Conservation (phyloP, 208 protist species). For the Wallacemonas sp. region DNA sequence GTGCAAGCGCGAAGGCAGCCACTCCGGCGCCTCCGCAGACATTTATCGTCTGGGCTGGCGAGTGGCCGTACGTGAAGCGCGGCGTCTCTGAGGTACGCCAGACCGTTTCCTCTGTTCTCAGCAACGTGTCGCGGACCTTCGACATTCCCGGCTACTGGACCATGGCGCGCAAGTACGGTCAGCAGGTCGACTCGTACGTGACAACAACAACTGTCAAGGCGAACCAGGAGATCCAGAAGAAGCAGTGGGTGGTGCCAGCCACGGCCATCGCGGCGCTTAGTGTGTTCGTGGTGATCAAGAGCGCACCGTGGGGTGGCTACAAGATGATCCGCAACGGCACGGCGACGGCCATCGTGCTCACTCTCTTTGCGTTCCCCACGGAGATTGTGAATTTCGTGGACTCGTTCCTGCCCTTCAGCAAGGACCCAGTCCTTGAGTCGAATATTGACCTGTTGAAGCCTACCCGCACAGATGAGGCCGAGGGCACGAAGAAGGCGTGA, state of each 20-base stretch:
- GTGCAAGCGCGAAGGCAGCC: too few species aligned
- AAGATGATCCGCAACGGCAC: slow-evolving; percentile 65
- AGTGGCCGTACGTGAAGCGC: slow-evolving; percentile 77
- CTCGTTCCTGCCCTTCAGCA: slow-evolving; percentile 40
- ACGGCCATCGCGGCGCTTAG: slow-evolving; percentile 42
- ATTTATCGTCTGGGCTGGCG: slow-evolving; percentile 65
- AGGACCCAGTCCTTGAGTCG: slow-evolving; percentile 1
- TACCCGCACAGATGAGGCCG: not conserved
- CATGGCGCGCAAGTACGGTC: slow-evolving; percentile 41
- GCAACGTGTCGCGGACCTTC: slow-evolving; percentile 25
- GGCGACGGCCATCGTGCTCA: slow-evolving; percentile 38
- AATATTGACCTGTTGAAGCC: slow-evolving; percentile 3
- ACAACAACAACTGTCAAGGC: slow-evolving; percentile 30
- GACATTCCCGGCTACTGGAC: slow-evolving; percentile 57
- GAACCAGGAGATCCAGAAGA: slow-evolving; percentile 30
- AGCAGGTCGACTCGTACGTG: slow-evolving; percentile 50
- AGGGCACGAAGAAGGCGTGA: slow-evolving; percentile 7
- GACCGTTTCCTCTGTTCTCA: slow-evolving; percentile 16
- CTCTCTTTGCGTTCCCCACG: slow-evolving; percentile 53
- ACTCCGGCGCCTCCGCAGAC: slow-evolving; percentile 2
- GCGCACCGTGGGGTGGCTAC: slow-evolving; percentile 53
- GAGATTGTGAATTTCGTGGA: slow-evolving; percentile 51
- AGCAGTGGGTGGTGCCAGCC: slow-evolving; percentile 67
- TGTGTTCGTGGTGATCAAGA: slow-evolving; percentile 58
- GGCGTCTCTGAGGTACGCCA: slow-evolving; percentile 49